Conservation (phyloP, 202 grass and related monocot genomes). For the Setaria italica region DNA sequence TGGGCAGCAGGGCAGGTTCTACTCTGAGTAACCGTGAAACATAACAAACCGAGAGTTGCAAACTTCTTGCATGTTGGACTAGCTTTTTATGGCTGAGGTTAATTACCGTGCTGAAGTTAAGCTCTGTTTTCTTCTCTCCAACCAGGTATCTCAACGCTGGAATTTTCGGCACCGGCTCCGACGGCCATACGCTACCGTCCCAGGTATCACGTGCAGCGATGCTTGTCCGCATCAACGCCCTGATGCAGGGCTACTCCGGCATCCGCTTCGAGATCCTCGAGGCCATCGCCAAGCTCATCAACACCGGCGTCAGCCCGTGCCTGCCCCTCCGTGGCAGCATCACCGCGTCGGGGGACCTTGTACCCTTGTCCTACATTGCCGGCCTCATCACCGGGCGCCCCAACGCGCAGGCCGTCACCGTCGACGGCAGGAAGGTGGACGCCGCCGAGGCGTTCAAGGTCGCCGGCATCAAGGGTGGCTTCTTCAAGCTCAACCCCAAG, state of each 20-base stretch:
- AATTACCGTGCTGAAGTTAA: background rate
- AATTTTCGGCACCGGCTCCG: slow-evolving; percentile 60
- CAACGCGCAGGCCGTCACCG: slow-evolving; percentile 58
- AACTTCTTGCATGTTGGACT: too few species aligned
- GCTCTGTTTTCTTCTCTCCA: background rate
- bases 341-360: slow-evolving; percentile 66
- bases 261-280: slow-evolving; percentile 87
- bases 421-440: slow-evolving; percentile 58
- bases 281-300: slow-evolving; percentile 65
- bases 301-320: slow-evolving; percentile 60
- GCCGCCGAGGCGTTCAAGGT: slow-evolving; percentile 70
- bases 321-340: slow-evolving; percentile 68
- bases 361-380: slow-evolving; percentile 66
- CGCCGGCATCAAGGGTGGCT: slow-evolving; percentile 66
- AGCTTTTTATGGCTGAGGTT: too few species aligned
- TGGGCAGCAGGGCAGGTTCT: too few species aligned
- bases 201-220: slow-evolving; percentile 63
- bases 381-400: slow-evolving; percentile 65
- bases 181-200: slow-evolving; percentile 58
- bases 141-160: slow-evolving; percentile 72
- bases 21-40: too few species aligned
- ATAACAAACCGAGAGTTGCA: too few species aligned
- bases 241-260: slow-evolving; percentile 66
- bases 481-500: slow-evolving; percentile 85
- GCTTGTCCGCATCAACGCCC: slow-evolving; percentile 68